phyloP scores from a whole-genome alignment of 768 basidiomycete genomes.

The Calocera cornea region DNA sequence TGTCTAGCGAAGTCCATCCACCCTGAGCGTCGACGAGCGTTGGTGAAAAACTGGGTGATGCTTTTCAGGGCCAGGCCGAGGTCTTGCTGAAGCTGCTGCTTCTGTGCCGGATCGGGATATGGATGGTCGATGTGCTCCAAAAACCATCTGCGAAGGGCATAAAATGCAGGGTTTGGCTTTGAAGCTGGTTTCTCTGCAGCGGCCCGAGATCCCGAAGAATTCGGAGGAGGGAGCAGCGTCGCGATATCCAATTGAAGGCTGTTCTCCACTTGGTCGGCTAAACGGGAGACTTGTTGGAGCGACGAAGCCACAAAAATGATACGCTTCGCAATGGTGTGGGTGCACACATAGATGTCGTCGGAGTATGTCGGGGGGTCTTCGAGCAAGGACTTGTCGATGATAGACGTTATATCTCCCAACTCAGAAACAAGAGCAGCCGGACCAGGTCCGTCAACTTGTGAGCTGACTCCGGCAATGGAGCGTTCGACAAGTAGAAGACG shows the following conservation, averaged over 20 bases:
- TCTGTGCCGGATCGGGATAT: slow-evolving; percentile 13
- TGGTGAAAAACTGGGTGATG: slow-evolving; percentile 18
- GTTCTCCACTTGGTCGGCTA: too few relatives aligned
- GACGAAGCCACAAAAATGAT: too few relatives aligned
- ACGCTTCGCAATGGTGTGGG: too few relatives aligned
- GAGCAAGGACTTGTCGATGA: too few relatives aligned
- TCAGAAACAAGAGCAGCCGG: too few relatives aligned
- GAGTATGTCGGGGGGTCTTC: too few relatives aligned
- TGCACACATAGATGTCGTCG: too few relatives aligned
- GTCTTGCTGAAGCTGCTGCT: slow-evolving; percentile 1
- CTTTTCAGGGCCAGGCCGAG: slow-evolving; percentile 7
- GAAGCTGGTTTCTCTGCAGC: background rate
- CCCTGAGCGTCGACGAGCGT: slow-evolving; percentile 17
- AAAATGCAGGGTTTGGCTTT: background rate
- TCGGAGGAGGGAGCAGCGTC: background rate
- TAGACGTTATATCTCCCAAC: too few relatives aligned
- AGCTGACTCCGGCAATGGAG: too few relatives aligned
- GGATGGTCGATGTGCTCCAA: slow-evolving; percentile 14
- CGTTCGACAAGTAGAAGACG: too few relatives aligned
- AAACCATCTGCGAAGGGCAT: slow-evolving; percentile 12
- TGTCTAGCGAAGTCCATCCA: slow-evolving; percentile 13
- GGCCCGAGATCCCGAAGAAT: background rate
- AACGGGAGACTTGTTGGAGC: too few relatives aligned
- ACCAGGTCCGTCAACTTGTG: too few relatives aligned
- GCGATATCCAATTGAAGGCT: background rate